A percentile compares a stretch with the other conserved stretches of the same genome.
phyloP scores from a whole-genome alignment of 2,329 filamentous ascomycete species.

The Diaporthe sp. region DNA sequence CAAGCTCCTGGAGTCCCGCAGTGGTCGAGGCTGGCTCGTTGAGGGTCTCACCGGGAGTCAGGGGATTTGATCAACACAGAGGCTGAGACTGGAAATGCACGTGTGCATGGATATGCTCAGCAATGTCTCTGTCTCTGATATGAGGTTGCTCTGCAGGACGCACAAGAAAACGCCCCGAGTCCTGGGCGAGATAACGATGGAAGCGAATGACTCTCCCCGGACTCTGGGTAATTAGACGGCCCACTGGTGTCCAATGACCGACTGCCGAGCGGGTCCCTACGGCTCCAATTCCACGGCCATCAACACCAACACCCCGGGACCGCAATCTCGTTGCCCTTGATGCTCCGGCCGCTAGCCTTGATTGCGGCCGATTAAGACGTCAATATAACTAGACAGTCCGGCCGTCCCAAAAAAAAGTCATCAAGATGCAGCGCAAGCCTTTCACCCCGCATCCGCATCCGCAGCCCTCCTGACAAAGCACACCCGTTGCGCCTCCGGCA shows the following conservation, averaged over 20 bases:
- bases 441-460: not conserved
- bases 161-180: not conserved
- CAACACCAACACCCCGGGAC: slow-evolving; percentile 27
- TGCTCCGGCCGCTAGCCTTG: slow-evolving; percentile 9
- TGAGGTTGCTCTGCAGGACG: not conserved
- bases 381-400: not conserved
- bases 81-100: too few relatives aligned
- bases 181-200: not conserved
- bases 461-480: not conserved
- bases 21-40: too few relatives aligned
- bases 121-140: not conserved
- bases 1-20: too few relatives aligned
- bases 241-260: slow-evolving; percentile 21
- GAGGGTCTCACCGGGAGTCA: not conserved
- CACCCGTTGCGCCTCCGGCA: not conserved
- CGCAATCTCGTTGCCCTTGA: slow-evolving; percentile 28
- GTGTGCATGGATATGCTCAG: not conserved
- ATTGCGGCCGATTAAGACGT: slow-evolving; percentile 10
- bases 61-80: not conserved
- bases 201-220: slow-evolving; percentile 27
- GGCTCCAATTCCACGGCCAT: slow-evolving; percentile 20
- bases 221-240: slow-evolving; percentile 18
- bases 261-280: slow-evolving; percentile 25
- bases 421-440: not conserved
- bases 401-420: not conserved